Base-by-base conservation (phyloP, 2,329 filamentous ascomycete species). In the Kalmusia sp. region DNA sequence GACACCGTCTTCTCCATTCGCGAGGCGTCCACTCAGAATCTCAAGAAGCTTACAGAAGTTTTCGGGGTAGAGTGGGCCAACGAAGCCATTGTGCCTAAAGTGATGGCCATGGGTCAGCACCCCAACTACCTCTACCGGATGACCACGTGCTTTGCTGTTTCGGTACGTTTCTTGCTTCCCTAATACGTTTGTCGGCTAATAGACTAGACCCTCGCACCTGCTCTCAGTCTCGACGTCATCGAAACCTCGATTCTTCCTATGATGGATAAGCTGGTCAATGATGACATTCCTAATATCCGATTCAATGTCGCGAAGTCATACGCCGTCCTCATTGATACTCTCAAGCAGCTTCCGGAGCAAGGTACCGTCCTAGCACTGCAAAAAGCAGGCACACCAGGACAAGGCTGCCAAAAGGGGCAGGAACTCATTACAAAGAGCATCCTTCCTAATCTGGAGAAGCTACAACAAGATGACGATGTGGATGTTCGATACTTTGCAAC, bases 231-330 rank as follows among this genome's bases (percentile, higher is more conserved):
- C 65, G 91, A 93, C 54, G 93, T 98, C 55, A 96, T 99, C 74
- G 88, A 91, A 70, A 89, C 90, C 72, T 95, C 92, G 28, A 96
- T 99, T 64, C 85, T 99, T 19, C 95, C 95, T 33, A 98, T 99
- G 83, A 86, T 99, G 72, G 91, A 96, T 77, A 92, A 93, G 79
- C 89, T 99, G 49, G 92, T 96, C 47, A 85, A 86, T 39, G 95
- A 99, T 72, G 92, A 96, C 38, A 99, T 99, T 59, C 95, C 95
- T 63, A 99, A 99, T 79, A 99, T 99, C 73, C 92, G 95, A 46
- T 99, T 99, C 85, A 99, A 99, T 76, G 95, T 99, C 41, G 95
- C 95, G 65, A 99, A 99, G 82, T 98, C 95, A 40, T 99, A 98
- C 72, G 87, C 87, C 19, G 88, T 95, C 46, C 81, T 99, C 54